Evolutionary conservation across 331 rosid species (phyloP).

Genomic region (Dryas integrifolia): DNA sequence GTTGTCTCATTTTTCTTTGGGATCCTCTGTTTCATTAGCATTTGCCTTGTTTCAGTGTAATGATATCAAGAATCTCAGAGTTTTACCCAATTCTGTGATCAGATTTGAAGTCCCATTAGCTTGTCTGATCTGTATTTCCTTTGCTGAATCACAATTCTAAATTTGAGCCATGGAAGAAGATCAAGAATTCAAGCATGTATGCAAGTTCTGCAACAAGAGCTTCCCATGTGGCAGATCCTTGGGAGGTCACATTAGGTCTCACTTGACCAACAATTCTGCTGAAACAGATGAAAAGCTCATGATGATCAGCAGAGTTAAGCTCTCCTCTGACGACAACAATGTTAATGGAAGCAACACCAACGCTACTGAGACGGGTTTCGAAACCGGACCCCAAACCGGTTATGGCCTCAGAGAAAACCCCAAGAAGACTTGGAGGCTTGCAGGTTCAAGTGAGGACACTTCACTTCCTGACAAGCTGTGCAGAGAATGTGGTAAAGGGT

Average conservation of each 20-base stretch:
- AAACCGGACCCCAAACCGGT: conserved; percentile 35
- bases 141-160: background rate
- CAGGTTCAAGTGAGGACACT: conserved; percentile 45
- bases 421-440: conserved; percentile 60
- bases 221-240: conserved; percentile 89
- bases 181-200: conserved; percentile 49
- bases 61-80: conserved; percentile 40
- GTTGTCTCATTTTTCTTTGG: conserved; percentile 16
- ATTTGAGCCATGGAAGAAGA: conserved; percentile 54
- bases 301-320: conserved; percentile 19
- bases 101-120: conserved; percentile 21
- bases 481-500: conserved; percentile 75
- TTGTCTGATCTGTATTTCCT: conserved; percentile 25
- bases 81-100: conserved; percentile 39
- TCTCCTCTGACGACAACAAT: conserved; percentile 37
- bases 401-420: conserved; percentile 79
- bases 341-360: conserved; percentile 1
- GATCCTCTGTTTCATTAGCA: conserved; percentile 31
- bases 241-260: conserved; percentile 98
- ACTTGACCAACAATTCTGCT: conserved; percentile 42
- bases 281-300: conserved; percentile 33
- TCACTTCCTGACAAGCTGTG: conserved; percentile 47
- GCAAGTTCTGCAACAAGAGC: conserved; percentile 75
- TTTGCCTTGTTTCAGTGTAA: conserved; percentile 24
- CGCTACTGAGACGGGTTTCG: conserved; percentile 24